A percentile compares a stretch with the other conserved stretches of the same genome.
phyloP scores from a whole-genome alignment of 2,329 filamentous ascomycete genomes.

The Triangularia verruculosa region DNA sequence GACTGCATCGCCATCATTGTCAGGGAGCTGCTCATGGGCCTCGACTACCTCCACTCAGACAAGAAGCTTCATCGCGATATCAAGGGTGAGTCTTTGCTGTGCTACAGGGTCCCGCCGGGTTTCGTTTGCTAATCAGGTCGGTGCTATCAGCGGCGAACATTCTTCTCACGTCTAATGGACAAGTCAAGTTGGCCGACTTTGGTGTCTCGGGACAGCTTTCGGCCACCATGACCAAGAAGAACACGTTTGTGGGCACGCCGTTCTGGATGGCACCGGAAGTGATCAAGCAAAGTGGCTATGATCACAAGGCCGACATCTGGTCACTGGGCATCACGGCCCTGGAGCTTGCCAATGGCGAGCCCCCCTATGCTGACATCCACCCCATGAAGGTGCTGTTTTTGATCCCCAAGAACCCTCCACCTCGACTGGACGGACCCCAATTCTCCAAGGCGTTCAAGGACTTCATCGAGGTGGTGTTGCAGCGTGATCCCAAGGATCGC shows the following conservation, averaged over 20 bases:
- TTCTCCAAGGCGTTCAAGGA: slow-evolving; percentile 83
- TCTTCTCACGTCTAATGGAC: slow-evolving; percentile 80
- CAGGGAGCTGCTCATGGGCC: slow-evolving; percentile 79
- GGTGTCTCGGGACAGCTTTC: slow-evolving; percentile 94
- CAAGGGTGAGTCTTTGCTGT: slow-evolving; percentile 62
- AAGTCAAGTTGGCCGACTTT: slow-evolving; percentile 97
- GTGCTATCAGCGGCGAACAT: slow-evolving; percentile 75
- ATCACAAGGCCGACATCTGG: slow-evolving; percentile 98
- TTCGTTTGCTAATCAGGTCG: slow-evolving; percentile 22
- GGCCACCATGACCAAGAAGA: slow-evolving; percentile 99
- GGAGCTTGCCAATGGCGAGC: slow-evolving; percentile 86
- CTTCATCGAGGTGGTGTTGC: slow-evolving; percentile 78
- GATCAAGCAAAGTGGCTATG: slow-evolving; percentile 97
- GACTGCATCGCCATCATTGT: slow-evolving; percentile 97
- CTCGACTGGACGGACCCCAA: slow-evolving; percentile 68
- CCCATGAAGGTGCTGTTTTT: slow-evolving; percentile 98
- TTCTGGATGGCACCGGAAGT: slow-evolving; percentile 99
- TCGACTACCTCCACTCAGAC: slow-evolving; percentile 92
- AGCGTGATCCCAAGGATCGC: slow-evolving; percentile 83
- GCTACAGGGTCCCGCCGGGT: no score
- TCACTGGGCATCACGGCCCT: slow-evolving; percentile 92
- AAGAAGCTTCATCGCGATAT: slow-evolving; percentile 96
- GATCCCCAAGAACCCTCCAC: slow-evolving; percentile 91
- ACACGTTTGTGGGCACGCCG: slow-evolving; percentile 95
- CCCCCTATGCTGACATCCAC: slow-evolving; percentile 93